A percentile compares a stretch with the other conserved stretches of the same genome.
phyloP scores from a whole-genome alignment of 2,329 filamentous ascomycete species.

The Zymoseptoria brevis region DNA sequence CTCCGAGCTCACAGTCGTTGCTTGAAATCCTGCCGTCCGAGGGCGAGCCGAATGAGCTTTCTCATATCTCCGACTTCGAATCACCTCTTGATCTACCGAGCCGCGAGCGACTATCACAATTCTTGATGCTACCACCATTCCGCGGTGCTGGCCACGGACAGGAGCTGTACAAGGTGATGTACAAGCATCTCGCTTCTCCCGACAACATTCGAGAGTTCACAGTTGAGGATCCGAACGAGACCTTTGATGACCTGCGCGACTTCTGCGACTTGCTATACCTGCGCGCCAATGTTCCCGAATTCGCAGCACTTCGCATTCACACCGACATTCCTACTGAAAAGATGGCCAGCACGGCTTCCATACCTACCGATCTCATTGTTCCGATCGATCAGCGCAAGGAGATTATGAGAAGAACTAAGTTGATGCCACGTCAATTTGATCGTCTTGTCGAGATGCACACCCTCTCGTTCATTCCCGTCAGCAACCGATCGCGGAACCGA shows the following conservation, averaged over 20 bases:
- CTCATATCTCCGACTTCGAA: constrained; percentile 32
- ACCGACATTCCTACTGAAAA: constrained; percentile 40
- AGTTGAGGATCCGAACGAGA: constrained; percentile 87
- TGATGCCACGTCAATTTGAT: constrained; percentile 67
- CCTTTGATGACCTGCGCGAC: constrained; percentile 73
- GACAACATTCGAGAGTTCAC: constrained; percentile 70
- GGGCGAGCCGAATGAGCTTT: constrained; percentile 10
- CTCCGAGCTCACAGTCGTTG: constrained; percentile 15
- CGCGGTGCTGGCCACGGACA: constrained; percentile 73
- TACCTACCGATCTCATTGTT: constrained; percentile 52
- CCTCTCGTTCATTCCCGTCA: constrained; percentile 47
- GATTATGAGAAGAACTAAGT: constrained; percentile 58
- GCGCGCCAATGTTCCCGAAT: constrained; percentile 37
- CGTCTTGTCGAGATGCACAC: constrained; percentile 69
- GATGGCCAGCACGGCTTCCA: constrained; percentile 45
- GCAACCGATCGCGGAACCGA: constrained; percentile 41
- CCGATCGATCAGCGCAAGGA: constrained; percentile 45
- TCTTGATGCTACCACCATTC: constrained; percentile 81
- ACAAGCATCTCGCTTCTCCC: constrained; percentile 57
- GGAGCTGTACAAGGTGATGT: constrained; percentile 73
- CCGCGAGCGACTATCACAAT: constrained; percentile 83
- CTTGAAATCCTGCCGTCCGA: constrained; percentile 22
- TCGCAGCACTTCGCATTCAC: constrained; percentile 40
- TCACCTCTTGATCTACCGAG: constrained; percentile 55
- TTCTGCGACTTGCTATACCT: constrained; percentile 63